phyloP scores from a whole-genome alignment of 2,329 filamentous ascomycete genomes.

The Aspergillus uvarum region DNA sequence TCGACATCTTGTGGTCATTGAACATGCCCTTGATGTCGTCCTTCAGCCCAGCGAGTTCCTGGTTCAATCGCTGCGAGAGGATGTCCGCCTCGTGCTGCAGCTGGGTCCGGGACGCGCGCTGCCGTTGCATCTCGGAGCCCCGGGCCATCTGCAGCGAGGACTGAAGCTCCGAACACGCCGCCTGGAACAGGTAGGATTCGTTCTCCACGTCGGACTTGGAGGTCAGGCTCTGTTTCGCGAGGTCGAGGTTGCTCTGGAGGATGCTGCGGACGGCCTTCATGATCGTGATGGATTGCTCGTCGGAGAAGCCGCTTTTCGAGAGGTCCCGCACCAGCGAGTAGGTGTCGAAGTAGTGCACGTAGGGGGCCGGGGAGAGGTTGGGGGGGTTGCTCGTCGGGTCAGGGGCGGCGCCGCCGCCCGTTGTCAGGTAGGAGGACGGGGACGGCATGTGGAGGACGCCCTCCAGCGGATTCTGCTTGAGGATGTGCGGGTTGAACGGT shows the following conservation, averaged over 20 bases:
- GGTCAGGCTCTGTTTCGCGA: constrained; percentile 77
- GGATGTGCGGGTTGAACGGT: neutral
- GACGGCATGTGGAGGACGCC: constrained; percentile 45
- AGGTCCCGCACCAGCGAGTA: constrained; percentile 85
- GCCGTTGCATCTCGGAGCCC: constrained; percentile 73
- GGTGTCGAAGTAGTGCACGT: constrained; percentile 95
- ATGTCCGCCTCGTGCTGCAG: constrained; percentile 97
- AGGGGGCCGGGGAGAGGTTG: constrained; percentile 68
- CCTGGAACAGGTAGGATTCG: constrained; percentile 88
- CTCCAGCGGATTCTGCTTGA: constrained; percentile 34
- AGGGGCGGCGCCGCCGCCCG: constrained; percentile 26
- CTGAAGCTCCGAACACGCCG: constrained; percentile 86
- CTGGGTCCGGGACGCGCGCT: constrained; percentile 77
- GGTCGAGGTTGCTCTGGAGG: constrained; percentile 73
- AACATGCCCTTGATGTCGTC: constrained; percentile 96
- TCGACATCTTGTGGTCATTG: constrained; percentile 91
- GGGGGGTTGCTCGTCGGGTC: constrained; percentile 54
- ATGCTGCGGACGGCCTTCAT: constrained; percentile 90
- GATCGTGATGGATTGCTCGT: constrained; percentile 72
- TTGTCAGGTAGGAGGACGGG: constrained; percentile 35
- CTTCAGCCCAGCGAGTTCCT: constrained; percentile 77
- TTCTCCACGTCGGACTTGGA: constrained; percentile 94
- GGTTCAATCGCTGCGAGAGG: constrained; percentile 75
- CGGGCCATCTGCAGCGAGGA: constrained; percentile 81
- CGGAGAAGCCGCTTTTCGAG: constrained; percentile 67